Evolutionary conservation across 768 basidiomycete genomes (phyloP), one percentile per base, ranked within the genome.

Genomic region (Coprinopsis marcescibilis): DNA sequence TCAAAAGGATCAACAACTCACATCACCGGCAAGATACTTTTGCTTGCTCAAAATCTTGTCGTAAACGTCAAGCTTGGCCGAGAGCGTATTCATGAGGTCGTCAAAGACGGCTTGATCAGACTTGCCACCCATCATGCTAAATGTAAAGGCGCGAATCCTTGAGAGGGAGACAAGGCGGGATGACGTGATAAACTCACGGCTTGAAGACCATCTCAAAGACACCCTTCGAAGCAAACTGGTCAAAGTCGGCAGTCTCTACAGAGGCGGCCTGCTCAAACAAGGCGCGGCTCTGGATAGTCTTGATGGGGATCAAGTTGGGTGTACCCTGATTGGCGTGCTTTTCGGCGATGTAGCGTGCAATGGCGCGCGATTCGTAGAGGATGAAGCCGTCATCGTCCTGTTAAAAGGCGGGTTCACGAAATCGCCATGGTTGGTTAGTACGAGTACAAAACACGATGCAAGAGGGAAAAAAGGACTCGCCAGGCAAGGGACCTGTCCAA

Each of bases 361-460:
- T 81, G 1, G 80, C 80, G 24, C 80, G 74, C 25, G 73, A 72
- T 51, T 82, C 80, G 62, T 70, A 82, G 17, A 86, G 53, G 46
- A 72, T 65, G 60, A 83, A 75, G 2, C 79, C 79, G 32, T 77
- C 75, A n/a, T 80, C 77, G 45, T 75, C 61, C 70, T 73, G 45
- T 42, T 13, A 14, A 20, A 6, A 3, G 38, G n/a, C 23, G 25
- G 13, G 33, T 46, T 8, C 15, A 17, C n/a, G 20, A 33, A 19
- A 10, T n/a, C n/a, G 10, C 24, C 2, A 27, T 7, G 7, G 29
- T 4, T n/a, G 2, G 13, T 25, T 13, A 10, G n/a, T n/a, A 32
- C 7, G 10, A 12, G 15, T 3, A 19, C 12, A 34, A 37, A 46
- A 37, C 19, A 33, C 23, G 25, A 41, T 20, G 37, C n/a, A 35